Evolutionary conservation across 805 yeast genomes (phyloP), one percentile per base, ranked within the genome.

Genomic region (Starmerella vaccinii): DNA sequence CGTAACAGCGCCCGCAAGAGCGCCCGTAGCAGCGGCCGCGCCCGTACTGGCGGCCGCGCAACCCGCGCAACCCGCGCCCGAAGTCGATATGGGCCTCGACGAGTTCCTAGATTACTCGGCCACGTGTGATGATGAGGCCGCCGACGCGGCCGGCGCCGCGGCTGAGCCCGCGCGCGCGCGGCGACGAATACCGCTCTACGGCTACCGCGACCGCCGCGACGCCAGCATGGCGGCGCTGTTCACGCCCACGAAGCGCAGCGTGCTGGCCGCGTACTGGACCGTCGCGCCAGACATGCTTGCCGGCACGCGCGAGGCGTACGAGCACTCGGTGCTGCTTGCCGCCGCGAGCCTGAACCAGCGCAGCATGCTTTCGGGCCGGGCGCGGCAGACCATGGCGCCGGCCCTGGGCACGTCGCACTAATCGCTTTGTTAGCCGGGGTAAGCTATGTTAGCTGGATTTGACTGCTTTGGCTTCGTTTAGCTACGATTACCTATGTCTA

Each of bases 311-410:
- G 58, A 52, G 37, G 62, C 61, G 24, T 57, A 52, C 53, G 58
- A 49, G 41, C 59, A 53, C 47, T 49, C 53, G 45, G 63, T 57
- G 19, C 47, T 56, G 26, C 55, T 57, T 6, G 61, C 61, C 8
- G 63, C 64, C 10, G 56, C 54, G 12, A 57, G 66, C 45, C 55
- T 61, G 29, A 62, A 51, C 39, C 53, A 56, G 24, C 55, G 65
- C 29, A 57, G 66, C 52, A 46, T 65, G 43, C 52, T 55, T 34
- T 52, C 65, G 1, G 68, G 68, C 32, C 51, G 57, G 21, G 66
- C 68, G 9, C 57, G 64, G 21, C 63, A 64, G 53, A 65, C 61
- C 5, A 57, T 59, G 57, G 61, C 59, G 10, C 61, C 60, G 24
- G 27, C 41, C 3, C 21, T 49, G 32, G 53, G 42, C 18, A 48